Percentiles rank a stretch among this genome's conserved stretches.
These are phyloP conservation scores for Taphrina populina DNA, from an alignment of 1,139 yeast species.

Conservation along the genomic window DNA sequence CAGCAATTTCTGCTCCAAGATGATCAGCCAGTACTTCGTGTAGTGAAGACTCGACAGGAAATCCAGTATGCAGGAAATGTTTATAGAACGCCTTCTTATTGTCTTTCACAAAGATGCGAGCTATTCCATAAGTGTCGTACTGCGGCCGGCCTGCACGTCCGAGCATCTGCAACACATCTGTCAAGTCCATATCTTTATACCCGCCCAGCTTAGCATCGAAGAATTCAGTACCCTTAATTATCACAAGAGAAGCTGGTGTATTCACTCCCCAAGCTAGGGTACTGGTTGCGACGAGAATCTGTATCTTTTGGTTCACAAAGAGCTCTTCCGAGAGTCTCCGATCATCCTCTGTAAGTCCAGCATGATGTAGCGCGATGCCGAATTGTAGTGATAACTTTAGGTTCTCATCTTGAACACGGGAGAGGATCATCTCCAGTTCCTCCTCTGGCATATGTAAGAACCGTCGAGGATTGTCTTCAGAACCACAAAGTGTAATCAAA, in stretches of 20 bases:
- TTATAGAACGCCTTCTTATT: conserved; percentile 88
- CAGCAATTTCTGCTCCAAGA: conserved; percentile 91
- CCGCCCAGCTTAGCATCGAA: conserved; percentile 80
- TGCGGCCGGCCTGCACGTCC: conserved; percentile 82
- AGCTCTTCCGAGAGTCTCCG: conserved; percentile 81
- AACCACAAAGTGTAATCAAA: conserved; percentile 87
- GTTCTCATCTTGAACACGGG: conserved; percentile 83
- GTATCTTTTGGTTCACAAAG: conserved; percentile 81
- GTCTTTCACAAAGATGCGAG: conserved; percentile 90
- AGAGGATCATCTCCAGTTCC: conserved; percentile 65
- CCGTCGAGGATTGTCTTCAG: conserved; percentile 88
- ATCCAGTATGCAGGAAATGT: conserved; percentile 89
- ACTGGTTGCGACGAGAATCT: conserved; percentile 87
- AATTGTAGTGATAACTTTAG: conserved; percentile 79
- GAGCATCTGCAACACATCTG: conserved; percentile 89
- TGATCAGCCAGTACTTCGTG: conserved; percentile 93
- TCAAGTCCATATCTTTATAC: conserved; percentile 83
- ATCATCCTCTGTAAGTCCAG: conserved; percentile 90
- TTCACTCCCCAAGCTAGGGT: conserved; percentile 98
- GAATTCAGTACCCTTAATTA: conserved; percentile 89
- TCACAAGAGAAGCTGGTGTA: conserved; percentile 88
- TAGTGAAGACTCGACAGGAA: conserved; percentile 94
- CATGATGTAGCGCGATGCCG: conserved; percentile 97
- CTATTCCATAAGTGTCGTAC: conserved; percentile 90
- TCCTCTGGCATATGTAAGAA: conserved; percentile 75